These are phyloP conservation scores for Odonthalia washingtoniensis DNA, from an alignment of 31 red algal genomes.

Conservation along the genomic window DNA sequence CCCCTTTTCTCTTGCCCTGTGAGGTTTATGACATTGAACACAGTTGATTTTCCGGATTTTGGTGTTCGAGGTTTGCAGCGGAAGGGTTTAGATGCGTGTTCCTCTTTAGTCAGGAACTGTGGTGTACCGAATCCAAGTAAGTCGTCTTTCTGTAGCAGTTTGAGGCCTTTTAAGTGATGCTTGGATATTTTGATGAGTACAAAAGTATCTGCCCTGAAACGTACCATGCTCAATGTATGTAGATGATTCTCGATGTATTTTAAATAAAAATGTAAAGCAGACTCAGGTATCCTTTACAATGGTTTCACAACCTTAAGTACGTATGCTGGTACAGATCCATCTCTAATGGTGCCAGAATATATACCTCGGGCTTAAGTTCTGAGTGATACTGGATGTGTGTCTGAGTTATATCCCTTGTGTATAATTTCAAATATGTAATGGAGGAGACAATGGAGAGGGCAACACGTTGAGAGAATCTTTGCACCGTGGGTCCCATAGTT, in stretches of 20 bases:
- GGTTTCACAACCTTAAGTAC: constrained; percentile 12
- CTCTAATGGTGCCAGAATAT: no score
- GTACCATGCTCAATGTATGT: not conserved
- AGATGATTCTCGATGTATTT: not conserved
- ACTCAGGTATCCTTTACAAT: constrained; percentile 19
- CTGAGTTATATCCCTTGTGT: no score
- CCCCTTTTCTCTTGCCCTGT: not conserved
- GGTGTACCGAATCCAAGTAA: not conserved
- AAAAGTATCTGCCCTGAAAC: not conserved
- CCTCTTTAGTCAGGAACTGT: not conserved
- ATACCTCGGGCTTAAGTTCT: not conserved
- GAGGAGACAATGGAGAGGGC: no score
- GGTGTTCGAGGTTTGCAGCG: not conserved
- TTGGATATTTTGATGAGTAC: not conserved
- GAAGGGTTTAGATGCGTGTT: not conserved
- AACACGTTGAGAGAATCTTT: no score
- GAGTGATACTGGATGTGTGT: no score
- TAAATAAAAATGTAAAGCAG: not conserved
- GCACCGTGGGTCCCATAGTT: no score
- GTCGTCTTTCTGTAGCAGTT: constrained; percentile 11
- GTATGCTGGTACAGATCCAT: not conserved
- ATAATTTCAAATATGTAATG: no score
- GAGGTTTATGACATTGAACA: not conserved
- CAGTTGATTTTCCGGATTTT: not conserved
- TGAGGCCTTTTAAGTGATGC: not conserved